Conservation (phyloP, 2,329 filamentous ascomycete genomes). For the Ophiostoma populinum region DNA sequence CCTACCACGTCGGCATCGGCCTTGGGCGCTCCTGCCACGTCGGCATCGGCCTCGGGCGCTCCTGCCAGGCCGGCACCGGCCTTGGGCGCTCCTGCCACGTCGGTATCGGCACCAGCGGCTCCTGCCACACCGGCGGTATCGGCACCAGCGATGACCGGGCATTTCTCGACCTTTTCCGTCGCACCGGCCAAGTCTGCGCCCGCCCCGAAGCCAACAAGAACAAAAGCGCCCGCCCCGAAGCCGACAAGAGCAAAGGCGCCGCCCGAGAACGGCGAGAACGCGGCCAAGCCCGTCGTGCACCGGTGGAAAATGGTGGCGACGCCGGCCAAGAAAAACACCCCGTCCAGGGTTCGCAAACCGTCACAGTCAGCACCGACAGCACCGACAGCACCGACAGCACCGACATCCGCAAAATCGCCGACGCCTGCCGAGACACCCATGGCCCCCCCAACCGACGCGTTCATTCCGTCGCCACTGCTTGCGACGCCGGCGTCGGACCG, state of each 20-base stretch:
- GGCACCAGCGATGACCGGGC: too few species aligned
- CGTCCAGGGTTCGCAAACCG: background rate
- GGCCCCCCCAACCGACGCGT: background rate
- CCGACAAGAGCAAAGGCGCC: background rate
- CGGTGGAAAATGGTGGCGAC: conserved; percentile 16
- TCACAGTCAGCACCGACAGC: background rate
- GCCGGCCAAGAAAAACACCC: conserved; percentile 3
- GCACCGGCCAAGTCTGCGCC: background rate
- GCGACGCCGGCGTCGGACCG: conserved; percentile 2
- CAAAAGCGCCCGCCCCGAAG: background rate
- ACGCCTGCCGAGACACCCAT: background rate
- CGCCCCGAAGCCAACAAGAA: background rate
- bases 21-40: too few species aligned
- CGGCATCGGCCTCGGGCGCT: background rate
- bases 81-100: too few species aligned
- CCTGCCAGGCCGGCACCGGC: background rate
- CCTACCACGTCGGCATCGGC: background rate
- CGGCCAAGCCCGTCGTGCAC: conserved; percentile 9
- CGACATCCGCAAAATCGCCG: background rate
- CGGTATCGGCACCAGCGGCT: background rate
- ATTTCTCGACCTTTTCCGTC: background rate
- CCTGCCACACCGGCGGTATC: background rate
- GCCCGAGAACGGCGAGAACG: background rate
- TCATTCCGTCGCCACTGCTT: conserved; percentile 2
- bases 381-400: background rate